Base-by-base conservation (phyloP, 2,329 filamentous ascomycete genomes). In the Aspergillus flavus region DNA sequence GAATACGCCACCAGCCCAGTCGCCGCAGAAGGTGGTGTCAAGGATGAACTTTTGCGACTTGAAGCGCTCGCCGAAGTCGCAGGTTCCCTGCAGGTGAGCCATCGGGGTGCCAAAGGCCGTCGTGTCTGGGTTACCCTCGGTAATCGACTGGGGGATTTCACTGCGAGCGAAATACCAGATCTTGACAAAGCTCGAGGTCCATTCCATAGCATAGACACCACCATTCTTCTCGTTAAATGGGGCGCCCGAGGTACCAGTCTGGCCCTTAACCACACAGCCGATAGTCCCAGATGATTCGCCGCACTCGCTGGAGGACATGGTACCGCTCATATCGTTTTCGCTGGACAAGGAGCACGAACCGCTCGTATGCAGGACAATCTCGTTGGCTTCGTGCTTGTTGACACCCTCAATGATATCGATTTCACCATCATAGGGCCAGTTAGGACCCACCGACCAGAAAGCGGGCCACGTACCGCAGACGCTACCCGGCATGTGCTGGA, bases 321-420 rank as follows among this genome's bases (percentile, higher is more conserved):
- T 75, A 19, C 87, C 86, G 6, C 79, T 79, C 71, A 86, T 85
- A 7, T 78, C 78, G 32, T 78, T 57, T 39, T 58, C 75, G 60
- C 81, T 75, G 6, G 69, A 68, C 64, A 85, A 74, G 16, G 70
- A 76, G 69, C 83, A 84, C 7, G 77, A 78, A 4, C 75, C 73
- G 11, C 75, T 72, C 0, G 83, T 85, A 65, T 86, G 84, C 52
- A 85, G 74, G 14, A 82, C 83, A 68, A 85, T 83, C 46, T 78
- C 71, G 59, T 80, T 81, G 57, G 71, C 74, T 28, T 75, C 68
- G 61, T 81, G 75, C 54, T 76, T 64, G 66, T 85, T 84, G 63
- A 85, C 82, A 7, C 80, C 81, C 67, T 85, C 83, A 66, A 85
- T 81, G 55, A 85, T 80, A 69, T 85, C 83, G 52, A 85, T 83